A percentile compares a stretch with the other conserved stretches of the same genome.
phyloP scores from a whole-genome alignment of 2,329 filamentous ascomycete species.

The Hypoxylon sp. region DNA sequence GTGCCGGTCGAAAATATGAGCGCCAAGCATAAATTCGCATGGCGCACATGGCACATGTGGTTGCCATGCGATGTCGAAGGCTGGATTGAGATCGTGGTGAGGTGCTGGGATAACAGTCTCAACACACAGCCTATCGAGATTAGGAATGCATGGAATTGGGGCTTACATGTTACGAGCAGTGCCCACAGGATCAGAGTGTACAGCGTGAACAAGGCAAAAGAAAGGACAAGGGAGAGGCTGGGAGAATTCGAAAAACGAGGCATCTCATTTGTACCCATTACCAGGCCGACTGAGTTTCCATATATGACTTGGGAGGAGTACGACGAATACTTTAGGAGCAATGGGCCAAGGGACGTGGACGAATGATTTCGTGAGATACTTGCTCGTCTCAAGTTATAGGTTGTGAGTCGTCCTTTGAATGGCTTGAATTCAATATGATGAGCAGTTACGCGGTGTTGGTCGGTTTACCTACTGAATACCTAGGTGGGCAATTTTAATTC shows the following conservation, averaged over 20 bases:
- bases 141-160: conserved; percentile 74
- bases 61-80: conserved; percentile 74
- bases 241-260: conserved; percentile 65
- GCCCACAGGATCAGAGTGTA: conserved; percentile 74
- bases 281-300: conserved; percentile 53
- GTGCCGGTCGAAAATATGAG: conserved; percentile 72
- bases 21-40: conserved; percentile 73
- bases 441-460: background rate
- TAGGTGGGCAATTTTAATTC: background rate
- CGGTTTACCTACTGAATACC: background rate
- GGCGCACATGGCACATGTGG: conserved; percentile 75
- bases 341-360: conserved; percentile 49
- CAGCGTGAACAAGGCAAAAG: conserved; percentile 70
- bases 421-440: background rate
- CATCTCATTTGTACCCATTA: conserved; percentile 66
- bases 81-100: conserved; percentile 71
- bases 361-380: conserved; percentile 20
- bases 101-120: conserved; percentile 74
- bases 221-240: conserved; percentile 64
- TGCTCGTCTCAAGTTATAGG: background rate
- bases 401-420: background rate
- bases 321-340: conserved; percentile 44
- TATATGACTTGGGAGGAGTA: conserved; percentile 48
- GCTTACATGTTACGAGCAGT: conserved; percentile 74
- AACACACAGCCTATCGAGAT: conserved; percentile 73